Evolutionary conservation across 768 basidiomycete species (phyloP), one percentile per base, ranked within the genome.

Genomic region (Trametes cinnabarina): DNA sequence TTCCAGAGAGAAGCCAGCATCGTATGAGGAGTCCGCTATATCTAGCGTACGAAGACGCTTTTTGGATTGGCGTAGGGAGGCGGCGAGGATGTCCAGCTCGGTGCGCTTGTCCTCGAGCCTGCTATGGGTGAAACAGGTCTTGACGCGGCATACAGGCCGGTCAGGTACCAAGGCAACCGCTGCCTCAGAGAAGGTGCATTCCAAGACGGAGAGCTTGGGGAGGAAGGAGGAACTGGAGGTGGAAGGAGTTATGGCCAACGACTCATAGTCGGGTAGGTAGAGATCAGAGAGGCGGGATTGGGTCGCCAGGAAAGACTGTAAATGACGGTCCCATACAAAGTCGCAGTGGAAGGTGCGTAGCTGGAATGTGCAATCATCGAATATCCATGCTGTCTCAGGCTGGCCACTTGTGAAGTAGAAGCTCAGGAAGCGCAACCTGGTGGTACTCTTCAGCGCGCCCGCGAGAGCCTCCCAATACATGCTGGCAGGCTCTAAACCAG

Each of bases 101-200:
- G 72, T 71, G 30, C 76, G 75, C 71, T 85, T 86, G 42, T 80
- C 81, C 4, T 62, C 66, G 1, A 72, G 50, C 49, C 73, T 74
- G n/a, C 80, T 73, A 50, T 75, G 74, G 22, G 86, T 86, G 68
- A 88, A 85, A 65, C 86, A 87, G 6, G 86, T 86, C 70, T 88
- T 88, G 55, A 88, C 75, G 52, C 79, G 80, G 1, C 80, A 77
- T 39, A 89, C 70, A 7, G 86, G 85, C 2, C 86, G 77, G 11
- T 75, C 75, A 0, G 86, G 84, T 20, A 82, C 77, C 10, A 88
- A 69, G 15, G 76, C 76, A 47, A 75, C 74, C 3, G 82, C 86
- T 1, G 85, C 87, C 69, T 85, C 85, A 17, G 80, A 72, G 68
- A 87, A 87, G 1, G 86, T 86, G 69, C 87, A 88, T 70, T 87